Conservation (phyloP, 2,329 filamentous ascomycete species). For the Orbilia blumenaviensis region DNA sequence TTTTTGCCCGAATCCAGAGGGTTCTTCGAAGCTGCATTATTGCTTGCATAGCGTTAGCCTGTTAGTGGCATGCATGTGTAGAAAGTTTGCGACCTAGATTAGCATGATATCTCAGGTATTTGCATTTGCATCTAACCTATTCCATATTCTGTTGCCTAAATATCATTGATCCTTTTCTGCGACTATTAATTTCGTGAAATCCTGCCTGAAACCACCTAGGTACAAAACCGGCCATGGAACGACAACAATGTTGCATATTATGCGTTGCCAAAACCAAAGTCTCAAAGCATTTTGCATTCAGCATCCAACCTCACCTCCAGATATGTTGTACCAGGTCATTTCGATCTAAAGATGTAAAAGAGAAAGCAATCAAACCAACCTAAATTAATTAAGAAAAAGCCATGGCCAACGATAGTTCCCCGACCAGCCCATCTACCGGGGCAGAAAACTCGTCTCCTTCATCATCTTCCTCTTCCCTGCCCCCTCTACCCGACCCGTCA, state of each 20-base stretch:
- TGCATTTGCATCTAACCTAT: not conserved
- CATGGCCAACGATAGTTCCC: slow-evolving; percentile 40
- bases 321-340: no score
- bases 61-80: slow-evolving; percentile 12
- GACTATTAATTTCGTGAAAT: not conserved
- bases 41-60: slow-evolving; percentile 26
- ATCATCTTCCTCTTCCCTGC: not conserved
- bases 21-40: not conserved
- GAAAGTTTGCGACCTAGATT: not conserved
- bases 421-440: not conserved
- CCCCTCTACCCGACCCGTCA: slow-evolving; percentile 45
- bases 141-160: no score
- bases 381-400: not conserved
- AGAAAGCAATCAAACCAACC: not conserved
- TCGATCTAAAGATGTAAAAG: slow-evolving; percentile 30
- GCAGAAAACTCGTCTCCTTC: not conserved
- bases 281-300: not conserved
- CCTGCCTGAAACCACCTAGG: not conserved
- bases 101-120: slow-evolving; percentile 21
- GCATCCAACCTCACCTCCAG: slow-evolving; percentile 6
- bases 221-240: not conserved
- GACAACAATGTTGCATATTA: slow-evolving; percentile 38
- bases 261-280: slow-evolving; percentile 30
- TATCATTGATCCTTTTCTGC: no score
- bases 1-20: not conserved